Conservation (phyloP, 768 basidiomycete genomes). For the Lentinula guzmanii region DNA sequence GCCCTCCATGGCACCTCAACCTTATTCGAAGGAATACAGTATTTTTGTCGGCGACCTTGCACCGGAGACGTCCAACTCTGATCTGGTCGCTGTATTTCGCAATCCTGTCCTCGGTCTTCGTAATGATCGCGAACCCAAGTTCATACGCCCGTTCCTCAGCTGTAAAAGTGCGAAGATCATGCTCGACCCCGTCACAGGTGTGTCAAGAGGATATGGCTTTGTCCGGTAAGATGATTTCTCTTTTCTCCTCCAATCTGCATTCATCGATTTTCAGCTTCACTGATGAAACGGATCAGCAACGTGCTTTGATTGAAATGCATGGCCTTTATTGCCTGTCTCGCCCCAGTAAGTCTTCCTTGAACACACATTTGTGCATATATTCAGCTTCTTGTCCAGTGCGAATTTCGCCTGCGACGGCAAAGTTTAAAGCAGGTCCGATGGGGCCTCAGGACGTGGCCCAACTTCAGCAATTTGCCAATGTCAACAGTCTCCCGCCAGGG, state of each 20-base stretch:
- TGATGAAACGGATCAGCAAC: conserved; percentile 82
- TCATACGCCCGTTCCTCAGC: conserved; percentile 82
- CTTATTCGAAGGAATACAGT: conserved; percentile 80
- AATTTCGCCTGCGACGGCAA: conserved; percentile 85
- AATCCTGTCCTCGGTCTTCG: conserved; percentile 83
- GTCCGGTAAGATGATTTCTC: conserved; percentile 52
- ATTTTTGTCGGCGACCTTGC: conserved; percentile 95
- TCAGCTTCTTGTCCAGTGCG: conserved; percentile 54
- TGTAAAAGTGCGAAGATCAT: conserved; percentile 96
- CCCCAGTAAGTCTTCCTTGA: conserved; percentile 57
- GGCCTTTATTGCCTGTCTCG: conserved; percentile 85
- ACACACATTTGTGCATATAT: conserved; percentile 22
- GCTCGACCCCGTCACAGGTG: conserved; percentile 85
- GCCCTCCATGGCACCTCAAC: conserved; percentile 25
- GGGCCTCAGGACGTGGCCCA: conserved; percentile 40
- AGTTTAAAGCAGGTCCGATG: conserved; percentile 59
- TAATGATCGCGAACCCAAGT: conserved; percentile 83
- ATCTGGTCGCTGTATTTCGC: conserved; percentile 89
- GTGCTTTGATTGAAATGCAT: conserved; percentile 89
- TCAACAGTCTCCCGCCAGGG: background rate
- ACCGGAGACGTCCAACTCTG: conserved; percentile 91
- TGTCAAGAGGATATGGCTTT: conserved; percentile 89
- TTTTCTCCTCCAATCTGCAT: background rate
- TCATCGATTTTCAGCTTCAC: conserved; percentile 55
- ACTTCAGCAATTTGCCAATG: conserved; percentile 24